phyloP scores from a whole-genome alignment of 495 filamentous ascomycete genomes.

The Hyaloscypha finlandica region DNA sequence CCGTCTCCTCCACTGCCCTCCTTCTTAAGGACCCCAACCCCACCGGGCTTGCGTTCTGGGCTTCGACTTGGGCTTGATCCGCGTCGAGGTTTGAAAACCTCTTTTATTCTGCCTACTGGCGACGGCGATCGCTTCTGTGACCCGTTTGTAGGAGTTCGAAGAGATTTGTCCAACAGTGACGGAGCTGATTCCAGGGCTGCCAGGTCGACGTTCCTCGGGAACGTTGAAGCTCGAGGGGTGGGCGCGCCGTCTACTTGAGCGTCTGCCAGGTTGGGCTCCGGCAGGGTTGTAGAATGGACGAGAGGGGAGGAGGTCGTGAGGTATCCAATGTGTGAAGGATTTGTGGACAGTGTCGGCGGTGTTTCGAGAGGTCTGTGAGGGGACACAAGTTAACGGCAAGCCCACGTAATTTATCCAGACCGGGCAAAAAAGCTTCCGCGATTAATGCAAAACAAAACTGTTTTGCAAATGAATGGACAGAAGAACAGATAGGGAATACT shows the following conservation, averaged over 20 bases:
- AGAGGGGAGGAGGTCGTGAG: constrained; percentile 82
- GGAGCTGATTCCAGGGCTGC: constrained; percentile 30
- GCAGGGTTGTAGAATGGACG: constrained; percentile 52
- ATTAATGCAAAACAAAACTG: constrained; percentile 21
- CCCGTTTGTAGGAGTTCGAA: constrained; percentile 38
- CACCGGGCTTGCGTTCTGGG: constrained; percentile 38
- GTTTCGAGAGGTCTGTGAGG: constrained; percentile 40
- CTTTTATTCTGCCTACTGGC: constrained; percentile 45
- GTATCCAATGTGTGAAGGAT: constrained; percentile 77
- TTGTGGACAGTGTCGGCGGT: constrained; percentile 61
- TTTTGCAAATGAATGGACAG: constrained; percentile 13
- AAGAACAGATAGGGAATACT: constrained; percentile 18
- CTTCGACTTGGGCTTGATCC: constrained; percentile 41
- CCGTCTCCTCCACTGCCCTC: constrained; percentile 15
- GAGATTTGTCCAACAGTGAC: constrained; percentile 31
- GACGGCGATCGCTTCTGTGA: constrained; percentile 46
- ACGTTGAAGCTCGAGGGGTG: constrained; percentile 26
- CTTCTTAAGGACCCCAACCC: constrained; percentile 8
- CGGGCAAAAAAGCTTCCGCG: constrained; percentile 17
- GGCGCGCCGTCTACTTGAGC: constrained; percentile 22
- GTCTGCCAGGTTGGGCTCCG: constrained; percentile 9
- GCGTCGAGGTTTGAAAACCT: constrained; percentile 40
- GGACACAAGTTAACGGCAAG: constrained; percentile 13
- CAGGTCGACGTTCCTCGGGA: constrained; percentile 22
- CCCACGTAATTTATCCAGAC: constrained; percentile 19